Evolutionary conservation across 1,284 basidiomycete species (phyloP).

Genomic region (Ganoderma lucidum): DNA sequence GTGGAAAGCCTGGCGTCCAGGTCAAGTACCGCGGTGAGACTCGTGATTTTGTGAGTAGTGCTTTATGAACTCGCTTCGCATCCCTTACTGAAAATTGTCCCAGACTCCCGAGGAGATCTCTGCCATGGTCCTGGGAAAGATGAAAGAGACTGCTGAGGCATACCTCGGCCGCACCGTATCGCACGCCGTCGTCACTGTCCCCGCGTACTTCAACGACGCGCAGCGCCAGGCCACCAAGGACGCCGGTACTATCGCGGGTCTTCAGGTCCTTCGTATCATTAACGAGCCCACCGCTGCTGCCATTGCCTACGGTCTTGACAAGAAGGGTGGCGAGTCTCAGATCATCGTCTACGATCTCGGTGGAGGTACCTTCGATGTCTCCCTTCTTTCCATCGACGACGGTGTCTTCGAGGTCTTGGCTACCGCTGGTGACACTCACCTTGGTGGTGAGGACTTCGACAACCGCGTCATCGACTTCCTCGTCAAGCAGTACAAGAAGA

Average conservation of each 20-base stretch:
- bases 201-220: slow-evolving; percentile 99
- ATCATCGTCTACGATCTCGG: slow-evolving; percentile 97
- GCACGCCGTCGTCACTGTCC: slow-evolving; percentile 98
- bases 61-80: not conserved
- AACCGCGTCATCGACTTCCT: slow-evolving; percentile 95
- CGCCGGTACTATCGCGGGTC: slow-evolving; percentile 96
- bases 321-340: slow-evolving; percentile 86
- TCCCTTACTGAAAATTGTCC: not conserved
- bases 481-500: slow-evolving; percentile 94
- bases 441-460: slow-evolving; percentile 99
- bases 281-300: slow-evolving; percentile 99
- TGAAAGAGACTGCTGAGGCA: slow-evolving; percentile 99
- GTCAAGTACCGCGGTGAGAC: slow-evolving; percentile 89
- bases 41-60: slow-evolving; percentile 78
- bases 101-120: slow-evolving; percentile 89
- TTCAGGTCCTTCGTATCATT: slow-evolving; percentile 97
- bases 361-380: slow-evolving; percentile 89
- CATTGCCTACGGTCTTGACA: slow-evolving; percentile 98
- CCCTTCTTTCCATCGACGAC: slow-evolving; percentile 96
- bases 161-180: slow-evolving; percentile 97
- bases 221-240: slow-evolving; percentile 99
- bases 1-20: slow-evolving; percentile 86
- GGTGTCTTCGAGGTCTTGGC: slow-evolving; percentile 98
- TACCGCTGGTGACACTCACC: slow-evolving; percentile 98
- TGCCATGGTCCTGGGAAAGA: slow-evolving; percentile 96